phyloP scores from a whole-genome alignment of 2,329 filamentous ascomycete genomes.

The Aspergillus vadensis region DNA sequence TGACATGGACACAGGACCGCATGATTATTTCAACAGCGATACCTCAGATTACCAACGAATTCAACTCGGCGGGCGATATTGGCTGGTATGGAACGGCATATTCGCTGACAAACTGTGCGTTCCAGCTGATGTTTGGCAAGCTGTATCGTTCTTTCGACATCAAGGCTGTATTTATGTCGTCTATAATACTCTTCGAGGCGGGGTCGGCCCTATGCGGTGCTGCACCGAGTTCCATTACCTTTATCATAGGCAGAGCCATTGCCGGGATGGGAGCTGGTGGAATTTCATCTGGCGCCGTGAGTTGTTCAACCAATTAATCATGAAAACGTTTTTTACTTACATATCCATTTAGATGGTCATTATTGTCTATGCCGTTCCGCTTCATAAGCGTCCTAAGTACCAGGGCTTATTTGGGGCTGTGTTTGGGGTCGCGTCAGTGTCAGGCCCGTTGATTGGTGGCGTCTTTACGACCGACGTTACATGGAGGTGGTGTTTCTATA shows the following conservation, averaged over 20 bases:
- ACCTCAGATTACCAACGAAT: constrained; percentile 37
- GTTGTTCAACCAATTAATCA: constrained; percentile 28
- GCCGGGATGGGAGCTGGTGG: constrained; percentile 40
- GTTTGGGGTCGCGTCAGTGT: constrained; percentile 56
- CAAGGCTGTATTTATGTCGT: constrained; percentile 39
- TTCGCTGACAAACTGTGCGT: constrained; percentile 27
- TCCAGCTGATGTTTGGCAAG: constrained; percentile 41
- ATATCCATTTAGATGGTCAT: background rate
- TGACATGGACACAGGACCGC: constrained; percentile 37
- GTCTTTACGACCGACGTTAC: constrained; percentile 14
- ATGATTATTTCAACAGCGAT: constrained; percentile 38
- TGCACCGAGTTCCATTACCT: constrained; percentile 34
- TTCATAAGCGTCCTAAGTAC: constrained; percentile 53
- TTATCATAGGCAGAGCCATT: constrained; percentile 42
- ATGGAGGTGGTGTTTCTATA: constrained; percentile 23
- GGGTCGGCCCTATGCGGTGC: constrained; percentile 43
- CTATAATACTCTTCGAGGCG: constrained; percentile 41
- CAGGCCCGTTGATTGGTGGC: constrained; percentile 13
- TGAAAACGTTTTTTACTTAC: background rate
- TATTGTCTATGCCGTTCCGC: constrained; percentile 45
- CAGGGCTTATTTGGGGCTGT: constrained; percentile 54
- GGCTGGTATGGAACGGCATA: constrained; percentile 13
- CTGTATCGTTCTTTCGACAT: constrained; percentile 40
- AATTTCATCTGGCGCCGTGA: constrained; percentile 34
- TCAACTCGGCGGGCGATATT: constrained; percentile 1